A percentile compares a stretch with the other conserved stretches of the same genome.
Evolutionary conservation across 2,329 filamentous ascomycete genomes (phyloP).

Genomic region (Aspergillus neoniger): DNA sequence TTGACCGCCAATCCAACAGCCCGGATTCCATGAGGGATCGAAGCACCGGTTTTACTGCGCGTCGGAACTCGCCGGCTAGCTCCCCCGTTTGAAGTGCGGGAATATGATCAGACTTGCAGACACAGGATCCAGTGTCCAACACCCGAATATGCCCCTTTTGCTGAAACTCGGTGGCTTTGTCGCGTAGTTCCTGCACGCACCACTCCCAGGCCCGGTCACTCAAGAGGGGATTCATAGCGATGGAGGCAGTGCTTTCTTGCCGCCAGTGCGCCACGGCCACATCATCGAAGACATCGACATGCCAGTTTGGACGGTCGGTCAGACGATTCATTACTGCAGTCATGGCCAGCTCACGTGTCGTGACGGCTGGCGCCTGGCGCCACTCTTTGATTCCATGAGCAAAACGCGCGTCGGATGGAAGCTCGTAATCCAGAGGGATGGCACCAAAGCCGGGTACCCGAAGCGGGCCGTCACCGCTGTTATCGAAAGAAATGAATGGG

Average conservation of each 20-base stretch:
- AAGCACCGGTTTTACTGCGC: background rate
- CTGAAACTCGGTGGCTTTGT: background rate
- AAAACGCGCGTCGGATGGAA: constrained; percentile 2
- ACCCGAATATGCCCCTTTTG: background rate
- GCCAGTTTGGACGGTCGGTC: constrained; percentile 1
- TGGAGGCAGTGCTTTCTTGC: background rate
- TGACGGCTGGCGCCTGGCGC: constrained; percentile 2
- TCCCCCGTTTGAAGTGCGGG: background rate
- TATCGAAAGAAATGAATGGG: background rate
- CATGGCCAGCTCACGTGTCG: background rate
- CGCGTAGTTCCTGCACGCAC: background rate
- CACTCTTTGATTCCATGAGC: background rate
- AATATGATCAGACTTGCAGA: background rate
- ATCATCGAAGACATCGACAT: background rate
- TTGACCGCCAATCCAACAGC: background rate
- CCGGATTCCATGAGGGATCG: too few relatives aligned
- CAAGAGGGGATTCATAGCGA: background rate
- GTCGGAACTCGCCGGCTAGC: background rate
- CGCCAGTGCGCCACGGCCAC: background rate
- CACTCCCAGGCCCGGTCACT: background rate
- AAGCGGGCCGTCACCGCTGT: constrained; percentile 1
- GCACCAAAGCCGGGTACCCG: background rate
- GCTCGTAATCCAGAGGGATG: background rate
- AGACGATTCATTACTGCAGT: background rate
- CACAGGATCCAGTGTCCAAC: constrained; percentile 1